These are phyloP conservation scores for Pseudogymnoascus sp. DNA, from an alignment of 2,329 filamentous ascomycete genomes.

Conservation along the genomic window DNA sequence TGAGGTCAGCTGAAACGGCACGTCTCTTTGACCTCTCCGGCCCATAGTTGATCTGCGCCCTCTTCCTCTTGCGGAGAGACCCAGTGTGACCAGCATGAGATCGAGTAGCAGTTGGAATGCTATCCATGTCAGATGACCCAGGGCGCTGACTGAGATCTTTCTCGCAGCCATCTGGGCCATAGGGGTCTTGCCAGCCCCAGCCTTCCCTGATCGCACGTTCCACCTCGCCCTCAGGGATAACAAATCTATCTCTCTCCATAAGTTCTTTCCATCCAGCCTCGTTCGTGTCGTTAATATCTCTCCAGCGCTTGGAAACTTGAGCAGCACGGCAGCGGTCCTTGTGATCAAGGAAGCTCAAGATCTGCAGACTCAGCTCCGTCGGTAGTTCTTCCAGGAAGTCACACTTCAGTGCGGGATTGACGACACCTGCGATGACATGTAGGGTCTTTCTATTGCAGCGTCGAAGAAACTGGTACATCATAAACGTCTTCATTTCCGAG, in stretches of 20 bases:
- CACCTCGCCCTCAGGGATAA: constrained; percentile 71
- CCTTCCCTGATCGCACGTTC: constrained; percentile 80
- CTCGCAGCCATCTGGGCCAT: constrained; percentile 66
- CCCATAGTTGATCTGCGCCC: constrained; percentile 16
- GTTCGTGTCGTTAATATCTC: constrained; percentile 81
- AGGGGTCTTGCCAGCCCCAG: constrained; percentile 95
- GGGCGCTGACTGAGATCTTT: constrained; percentile 62
- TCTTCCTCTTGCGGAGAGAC: constrained; percentile 25
- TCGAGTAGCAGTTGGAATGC: constrained; percentile 17
- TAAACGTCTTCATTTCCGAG: constrained; percentile 82
- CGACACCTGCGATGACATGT: constrained; percentile 79
- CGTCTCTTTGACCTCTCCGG: constrained; percentile 26
- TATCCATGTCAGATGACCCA: constrained; percentile 39
- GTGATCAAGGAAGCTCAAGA: constrained; percentile 78
- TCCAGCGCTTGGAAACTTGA: constrained; percentile 91
- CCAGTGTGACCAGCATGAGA: not conserved
- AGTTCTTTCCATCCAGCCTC: constrained; percentile 95
- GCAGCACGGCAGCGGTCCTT: constrained; percentile 82
- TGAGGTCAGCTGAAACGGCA: constrained; percentile 22
- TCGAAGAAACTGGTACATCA: constrained; percentile 92
- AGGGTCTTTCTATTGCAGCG: constrained; percentile 82
- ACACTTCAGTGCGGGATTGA: constrained; percentile 90
- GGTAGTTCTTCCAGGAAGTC: constrained; percentile 84
- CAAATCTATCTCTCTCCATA: constrained; percentile 76
- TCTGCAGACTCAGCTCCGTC: constrained; percentile 76